Conservation (phyloP, 148 eudicot genomes). For the Vaccinium macrocarpon region DNA sequence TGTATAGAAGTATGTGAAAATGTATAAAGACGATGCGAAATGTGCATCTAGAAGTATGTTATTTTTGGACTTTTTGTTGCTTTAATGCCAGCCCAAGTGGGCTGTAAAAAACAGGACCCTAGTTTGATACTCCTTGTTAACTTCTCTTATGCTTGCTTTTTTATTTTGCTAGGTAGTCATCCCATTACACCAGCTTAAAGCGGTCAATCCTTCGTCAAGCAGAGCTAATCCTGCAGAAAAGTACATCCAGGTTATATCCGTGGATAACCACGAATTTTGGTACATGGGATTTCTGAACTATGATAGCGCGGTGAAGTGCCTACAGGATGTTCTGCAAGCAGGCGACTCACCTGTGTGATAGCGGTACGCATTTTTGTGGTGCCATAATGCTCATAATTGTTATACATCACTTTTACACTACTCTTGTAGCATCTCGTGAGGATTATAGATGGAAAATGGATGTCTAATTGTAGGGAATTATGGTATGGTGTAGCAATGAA, state of each 20-base stretch:
- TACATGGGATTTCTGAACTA: slow-evolving; percentile 75
- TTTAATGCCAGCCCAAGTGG: neutral
- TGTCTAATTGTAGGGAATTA: neutral
- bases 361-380: neutral
- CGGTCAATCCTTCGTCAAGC: slow-evolving; percentile 66
- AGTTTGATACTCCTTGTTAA: neutral
- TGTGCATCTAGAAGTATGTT: neutral
- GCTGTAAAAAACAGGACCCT: neutral
- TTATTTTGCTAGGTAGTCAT: slow-evolving; percentile 46
- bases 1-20: neutral
- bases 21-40: neutral
- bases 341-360: slow-evolving; percentile 13
- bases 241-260: slow-evolving; percentile 67
- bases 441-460: neutral
- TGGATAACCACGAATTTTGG: slow-evolving; percentile 82
- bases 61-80: neutral
- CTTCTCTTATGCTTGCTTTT: neutral
- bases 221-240: slow-evolving; percentile 63
- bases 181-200: slow-evolving; percentile 67
- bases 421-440: neutral
- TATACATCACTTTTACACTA: neutral
- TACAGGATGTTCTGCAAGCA: slow-evolving; percentile 42
- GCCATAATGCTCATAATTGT: neutral
- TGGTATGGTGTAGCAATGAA: neutral
- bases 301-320: slow-evolving; percentile 67